Evolutionary conservation across 2,329 filamentous ascomycete species (phyloP), one percentile per base, ranked within the genome.

Genomic region (Arachnopeziza araneosa): DNA sequence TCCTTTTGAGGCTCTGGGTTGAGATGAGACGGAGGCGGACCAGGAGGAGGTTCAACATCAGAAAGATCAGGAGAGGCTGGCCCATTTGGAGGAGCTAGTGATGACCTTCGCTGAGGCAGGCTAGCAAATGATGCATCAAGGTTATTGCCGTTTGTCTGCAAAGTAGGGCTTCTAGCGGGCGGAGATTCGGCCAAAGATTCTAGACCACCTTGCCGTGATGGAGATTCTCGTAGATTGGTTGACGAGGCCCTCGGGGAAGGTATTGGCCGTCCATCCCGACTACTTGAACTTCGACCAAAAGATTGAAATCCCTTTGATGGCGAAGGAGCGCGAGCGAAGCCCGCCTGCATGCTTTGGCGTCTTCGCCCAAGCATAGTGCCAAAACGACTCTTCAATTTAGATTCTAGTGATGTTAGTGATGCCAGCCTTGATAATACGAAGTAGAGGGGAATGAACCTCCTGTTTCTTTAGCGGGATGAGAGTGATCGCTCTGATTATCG

Each of bases 351-450:
- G 72, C 86, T 90, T 72, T 89, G 85, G 49, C 87, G 79, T 61
- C 85, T 77, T 23, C 85, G 80, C 26, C 83, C 82, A 52, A 90
- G 80, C 77, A 90, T 87, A 14, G 87, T 90, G 19, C 88, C 87
- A 57, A 91, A 80, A 58, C 86, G 81, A 67, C 83, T 84, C 53
- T 85, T 79, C 50, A 86, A 69, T 66, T 81, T 84, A 59, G 82
- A 83, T 68, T 84, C 83, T 73, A 56, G 54, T 69, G 73, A 60
- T 74, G 71, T 67, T 22, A 60, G 55, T 56, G 23, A 52, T 55
- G 50, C 69, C 64, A 58, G 66, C 68, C 44, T 54, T 10, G 59
- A 12, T 22, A 30, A 48, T 9, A 51, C 12, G 24, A 2, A 56
- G 36, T 52, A 19, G 21, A 21, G 17, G 24, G 24, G 19, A 52